These are phyloP conservation scores for Eucalyptus erythrocorys DNA, from an alignment of 345 rosid genomes.

Conservation along the genomic window DNA sequence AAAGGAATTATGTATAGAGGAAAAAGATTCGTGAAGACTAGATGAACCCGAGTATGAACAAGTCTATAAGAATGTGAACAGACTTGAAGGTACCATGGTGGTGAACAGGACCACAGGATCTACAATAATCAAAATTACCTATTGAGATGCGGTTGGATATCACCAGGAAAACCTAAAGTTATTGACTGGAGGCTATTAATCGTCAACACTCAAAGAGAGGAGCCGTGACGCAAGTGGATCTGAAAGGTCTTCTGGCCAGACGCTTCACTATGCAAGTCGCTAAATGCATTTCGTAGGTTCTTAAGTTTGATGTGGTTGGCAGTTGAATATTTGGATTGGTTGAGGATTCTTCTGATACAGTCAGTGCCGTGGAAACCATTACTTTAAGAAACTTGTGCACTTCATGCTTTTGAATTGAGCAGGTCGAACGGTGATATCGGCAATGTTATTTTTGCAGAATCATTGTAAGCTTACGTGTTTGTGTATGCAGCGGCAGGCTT, in stretches of 20 bases:
- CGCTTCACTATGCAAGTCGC: slow-evolving; percentile 69
- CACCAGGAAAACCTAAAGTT: no score
- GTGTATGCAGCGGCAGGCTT: slow-evolving; percentile 55
- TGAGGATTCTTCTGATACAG: neutral
- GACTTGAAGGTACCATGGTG: neutral
- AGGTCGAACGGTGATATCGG: neutral
- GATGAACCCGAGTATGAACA: neutral
- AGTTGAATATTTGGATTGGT: neutral
- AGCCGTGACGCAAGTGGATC: slow-evolving; percentile 38
- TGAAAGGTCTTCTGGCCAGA: slow-evolving; percentile 47
- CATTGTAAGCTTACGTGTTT: neutral
- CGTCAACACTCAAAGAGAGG: slow-evolving; percentile 59
- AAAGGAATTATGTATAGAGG: neutral
- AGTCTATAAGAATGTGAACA: neutral
- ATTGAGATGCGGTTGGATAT: neutral
- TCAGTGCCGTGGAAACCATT: neutral
- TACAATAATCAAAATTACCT: neutral
- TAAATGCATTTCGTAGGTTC: neutral
- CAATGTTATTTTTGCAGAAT: neutral
- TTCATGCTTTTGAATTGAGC: neutral
- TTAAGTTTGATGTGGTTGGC: neutral
- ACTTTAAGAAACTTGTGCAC: neutral
- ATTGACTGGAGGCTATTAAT: slow-evolving; percentile 71
- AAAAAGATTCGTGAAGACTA: neutral
- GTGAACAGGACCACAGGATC: neutral